Base-by-base conservation (phyloP, 202 grass and related monocot species). In the Musa balbisiana region DNA sequence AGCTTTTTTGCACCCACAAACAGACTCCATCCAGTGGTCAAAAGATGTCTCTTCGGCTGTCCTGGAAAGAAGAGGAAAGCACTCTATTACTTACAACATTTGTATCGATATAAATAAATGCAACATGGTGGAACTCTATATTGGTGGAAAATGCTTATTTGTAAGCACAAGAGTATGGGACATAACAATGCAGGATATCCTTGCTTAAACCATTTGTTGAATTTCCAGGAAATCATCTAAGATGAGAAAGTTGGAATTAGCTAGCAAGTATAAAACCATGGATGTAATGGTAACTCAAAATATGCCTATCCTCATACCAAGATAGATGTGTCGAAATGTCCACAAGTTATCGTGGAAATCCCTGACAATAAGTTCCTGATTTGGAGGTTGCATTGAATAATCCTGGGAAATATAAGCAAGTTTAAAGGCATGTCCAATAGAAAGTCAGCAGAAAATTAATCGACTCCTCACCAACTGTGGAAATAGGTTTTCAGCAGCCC, bases 301-400 rank as follows among this genome's bases (percentile, higher is more conserved):
- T 12, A 20, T 9, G 12, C 9, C 10, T 15, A 77, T 69, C 68
- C 72, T 74, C 82, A 53, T 95, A 99, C 95, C 95, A 82, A 91
- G 91, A 87, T 99, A 94, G 85, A 99, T 99, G 89, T 99, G 95
- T 81, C 91, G 89, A 60, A 99, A 99, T 76, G 95, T 95, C 95
- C 95, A 99, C 73, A 94, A 75, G 51, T 94, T 99, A 21, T 99
- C 95, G 65, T 99, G 95, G 79, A 99, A 84, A 82, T 99, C 95
- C 55, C 91, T 86, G 14, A 99, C 89, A 60, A 92, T 85, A 67
- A 99, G 91, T 76, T 99, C 95, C 66, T 99, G 95, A 54, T 88
- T 99, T 60, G 91, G 95, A 72, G 95, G 91, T 73, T 95, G 95
- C 91, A 92, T 95, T 52, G 95, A 82, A 82, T 88, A 92, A 89